Evolutionary conservation across 306 rosid species (phyloP), one percentile per base, ranked within the genome.

Genomic region (Argentina anserina): DNA sequence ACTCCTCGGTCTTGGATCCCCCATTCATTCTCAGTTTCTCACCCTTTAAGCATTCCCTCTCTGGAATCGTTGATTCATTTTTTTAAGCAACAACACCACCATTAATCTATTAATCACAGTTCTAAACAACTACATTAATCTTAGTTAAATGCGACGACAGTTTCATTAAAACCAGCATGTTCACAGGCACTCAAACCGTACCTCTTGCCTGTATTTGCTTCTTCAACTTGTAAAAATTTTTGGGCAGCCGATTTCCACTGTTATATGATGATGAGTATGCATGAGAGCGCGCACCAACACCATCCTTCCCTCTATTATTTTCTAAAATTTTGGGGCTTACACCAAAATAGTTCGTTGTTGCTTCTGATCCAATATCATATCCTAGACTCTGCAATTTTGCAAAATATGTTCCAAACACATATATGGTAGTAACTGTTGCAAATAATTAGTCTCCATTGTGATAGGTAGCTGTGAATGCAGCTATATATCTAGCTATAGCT

Each of bases 131-230:
- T n/a, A n/a, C 17, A 81, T 76, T 10, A 3, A 53, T 53, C 31
- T 23, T 53, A 53, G 15, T 53, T 53, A 58, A 6, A 15, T 75
- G 76, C 46, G 77, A 81, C 84, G 42, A 61, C 66, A 79, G 84
- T 82, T 85, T 73, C 86, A 83, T 81, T 73, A 81, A 75, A 77
- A 83, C 89, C 86, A 77, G 87, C 92, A 79, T 83, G 87, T 81
- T 75, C 87, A 81, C 65, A n/a, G n/a, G n/a, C n/a, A 53, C 69
- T 84, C 84, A 76, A 77, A 76, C n/a, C n/a, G n/a, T n/a, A 70
- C 58, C 12, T 15, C 9, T 21, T 11, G 37, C 2, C 67, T 15
- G 25, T 47, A 1, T 53, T 21, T 29, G 25, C 14, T 21, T 53
- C 31, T 53, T 53, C 29, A 53, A 42, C 59, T 20, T 42, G 39